Percentiles rank a stretch among this genome's conserved stretches.
Evolutionary conservation across 345 rosid genomes (phyloP).

Genomic region (Isatis tinctoria): DNA sequence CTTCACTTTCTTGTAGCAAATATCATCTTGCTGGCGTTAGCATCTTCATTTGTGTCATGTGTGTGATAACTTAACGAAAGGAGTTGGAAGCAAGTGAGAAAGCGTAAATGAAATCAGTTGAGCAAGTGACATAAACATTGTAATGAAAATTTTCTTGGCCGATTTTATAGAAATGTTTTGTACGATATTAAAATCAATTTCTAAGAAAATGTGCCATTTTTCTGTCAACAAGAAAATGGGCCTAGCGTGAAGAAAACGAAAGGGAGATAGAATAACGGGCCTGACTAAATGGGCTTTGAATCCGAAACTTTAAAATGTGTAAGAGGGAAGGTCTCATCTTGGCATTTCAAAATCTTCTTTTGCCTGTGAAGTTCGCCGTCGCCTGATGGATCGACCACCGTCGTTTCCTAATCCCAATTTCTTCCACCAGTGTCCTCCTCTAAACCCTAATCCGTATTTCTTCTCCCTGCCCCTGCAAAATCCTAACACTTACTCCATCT

Average conservation of each 20-base stretch:
- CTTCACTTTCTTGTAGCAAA: neutral
- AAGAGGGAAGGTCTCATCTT: neutral
- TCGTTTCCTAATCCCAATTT: slow-evolving; percentile 28
- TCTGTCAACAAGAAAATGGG: neutral
- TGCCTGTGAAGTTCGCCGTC: slow-evolving; percentile 10
- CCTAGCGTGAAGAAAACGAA: neutral
- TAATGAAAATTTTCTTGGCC: no score
- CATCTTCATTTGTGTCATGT: neutral
- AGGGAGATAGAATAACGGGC: no score
- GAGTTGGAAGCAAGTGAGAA: no score
- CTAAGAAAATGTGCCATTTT: no score
- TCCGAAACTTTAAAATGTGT: neutral
- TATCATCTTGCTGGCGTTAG: neutral
- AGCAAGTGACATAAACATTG: no score
- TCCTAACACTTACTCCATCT: slow-evolving; percentile 6
- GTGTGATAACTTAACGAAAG: no score
- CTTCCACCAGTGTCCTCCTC: slow-evolving; percentile 19
- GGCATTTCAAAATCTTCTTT: neutral
- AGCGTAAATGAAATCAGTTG: no score
- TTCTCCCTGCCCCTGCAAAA: slow-evolving; percentile 23
- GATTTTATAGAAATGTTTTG: no score
- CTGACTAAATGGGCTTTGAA: neutral
- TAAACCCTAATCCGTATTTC: slow-evolving; percentile 30
- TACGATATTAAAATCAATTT: no score
- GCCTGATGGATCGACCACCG: slow-evolving; percentile 35